Evolutionary conservation across 2,329 filamentous ascomycete species (phyloP).

Genomic region (Claviceps citrina): DNA sequence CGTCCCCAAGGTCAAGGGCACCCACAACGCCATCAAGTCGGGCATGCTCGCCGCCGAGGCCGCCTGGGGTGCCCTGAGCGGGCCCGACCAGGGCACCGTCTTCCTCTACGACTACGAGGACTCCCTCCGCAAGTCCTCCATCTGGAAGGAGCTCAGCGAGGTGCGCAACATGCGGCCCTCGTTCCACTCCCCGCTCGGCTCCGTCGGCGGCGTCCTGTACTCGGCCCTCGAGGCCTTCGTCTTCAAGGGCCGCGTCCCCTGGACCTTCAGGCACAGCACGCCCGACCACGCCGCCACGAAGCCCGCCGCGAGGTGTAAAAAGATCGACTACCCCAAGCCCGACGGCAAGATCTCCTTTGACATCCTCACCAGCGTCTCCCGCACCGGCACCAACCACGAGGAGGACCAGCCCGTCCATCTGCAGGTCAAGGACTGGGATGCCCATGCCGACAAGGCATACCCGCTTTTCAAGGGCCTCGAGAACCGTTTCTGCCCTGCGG

Average conservation of each 20-base stretch:
- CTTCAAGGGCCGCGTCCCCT: slow-evolving; percentile 71
- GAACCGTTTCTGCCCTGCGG: slow-evolving; percentile 92
- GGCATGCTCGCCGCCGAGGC: slow-evolving; percentile 94
- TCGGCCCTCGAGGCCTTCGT: slow-evolving; percentile 85
- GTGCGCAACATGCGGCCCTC: slow-evolving; percentile 96
- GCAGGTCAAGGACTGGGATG: slow-evolving; percentile 89
- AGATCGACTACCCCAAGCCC: slow-evolving; percentile 94
- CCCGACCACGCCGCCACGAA: slow-evolving; percentile 69
- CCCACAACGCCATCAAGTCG: slow-evolving; percentile 93
- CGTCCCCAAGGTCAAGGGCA: slow-evolving; percentile 96
- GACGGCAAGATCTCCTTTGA: slow-evolving; percentile 93
- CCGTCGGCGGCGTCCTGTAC: slow-evolving; percentile 83
- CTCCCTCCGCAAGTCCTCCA: slow-evolving; percentile 64
- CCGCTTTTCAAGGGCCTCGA: slow-evolving; percentile 84
- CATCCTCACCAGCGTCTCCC: slow-evolving; percentile 84
- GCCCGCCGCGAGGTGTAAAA: slow-evolving; percentile 59
- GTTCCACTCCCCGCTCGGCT: slow-evolving; percentile 73
- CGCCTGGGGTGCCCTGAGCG: slow-evolving; percentile 57
- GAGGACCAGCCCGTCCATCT: slow-evolving; percentile 96
- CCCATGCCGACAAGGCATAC: slow-evolving; percentile 68
- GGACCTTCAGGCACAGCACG: slow-evolving; percentile 77
- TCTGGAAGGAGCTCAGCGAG: slow-evolving; percentile 88
- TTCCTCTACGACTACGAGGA: slow-evolving; percentile 95
- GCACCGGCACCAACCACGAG: slow-evolving; percentile 95
- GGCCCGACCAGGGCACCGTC: slow-evolving; percentile 48